Evolutionary conservation across 768 basidiomycete genomes (phyloP).

Genomic region (Mycena maculata): DNA sequence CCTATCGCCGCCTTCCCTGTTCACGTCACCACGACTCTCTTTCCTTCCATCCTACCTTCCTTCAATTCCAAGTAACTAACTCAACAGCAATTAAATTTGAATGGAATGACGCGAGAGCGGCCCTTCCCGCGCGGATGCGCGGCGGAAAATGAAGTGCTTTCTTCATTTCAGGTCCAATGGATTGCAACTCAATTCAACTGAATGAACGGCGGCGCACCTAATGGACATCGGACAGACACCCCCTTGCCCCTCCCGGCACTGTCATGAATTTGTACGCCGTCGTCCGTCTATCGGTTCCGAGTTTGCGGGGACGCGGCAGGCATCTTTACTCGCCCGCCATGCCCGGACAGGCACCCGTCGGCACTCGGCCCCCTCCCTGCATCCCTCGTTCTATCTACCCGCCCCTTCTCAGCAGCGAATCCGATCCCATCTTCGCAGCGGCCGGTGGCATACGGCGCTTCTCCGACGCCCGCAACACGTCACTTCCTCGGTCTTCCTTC

Average conservation of each 20-base stretch:
- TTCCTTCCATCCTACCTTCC: too few relatives aligned
- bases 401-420: too few relatives aligned
- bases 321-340: not conserved
- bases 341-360: not conserved
- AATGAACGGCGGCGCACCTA: not conserved
- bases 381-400: too few relatives aligned
- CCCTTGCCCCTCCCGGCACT: not conserved
- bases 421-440: too few relatives aligned
- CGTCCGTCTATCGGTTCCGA: not conserved
- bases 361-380: too few relatives aligned
- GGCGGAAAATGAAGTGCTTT: not conserved
- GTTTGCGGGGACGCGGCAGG: not conserved
- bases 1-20: conserved; percentile 10
- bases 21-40: conserved; percentile 16
- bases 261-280: not conserved
- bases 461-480: conserved; percentile 3
- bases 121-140: conserved; percentile 21
- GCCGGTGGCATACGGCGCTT: not conserved
- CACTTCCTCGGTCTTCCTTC: not conserved
- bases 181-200: not conserved
- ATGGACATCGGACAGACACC: not conserved
- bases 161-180: not conserved
- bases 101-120: not conserved
- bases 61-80: not conserved
- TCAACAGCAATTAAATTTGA: not conserved